These are phyloP conservation scores for Caryocar brasiliense DNA, from an alignment of 441 rosid genomes.

Conservation along the genomic window DNA sequence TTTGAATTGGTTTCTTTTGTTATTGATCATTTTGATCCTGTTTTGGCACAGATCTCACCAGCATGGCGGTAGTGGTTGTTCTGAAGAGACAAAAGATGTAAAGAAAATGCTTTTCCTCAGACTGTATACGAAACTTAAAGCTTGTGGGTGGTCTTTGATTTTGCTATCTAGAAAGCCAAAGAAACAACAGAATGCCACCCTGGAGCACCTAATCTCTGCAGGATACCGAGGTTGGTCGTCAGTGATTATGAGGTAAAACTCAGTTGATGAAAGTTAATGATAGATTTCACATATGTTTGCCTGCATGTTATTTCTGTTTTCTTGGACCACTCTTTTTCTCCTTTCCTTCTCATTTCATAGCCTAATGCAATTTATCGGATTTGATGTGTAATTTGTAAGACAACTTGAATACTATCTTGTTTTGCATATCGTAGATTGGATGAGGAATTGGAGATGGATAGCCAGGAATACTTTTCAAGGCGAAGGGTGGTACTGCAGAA, in stretches of 20 bases:
- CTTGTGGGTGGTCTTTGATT: constrained; percentile 51
- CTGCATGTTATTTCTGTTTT: no score
- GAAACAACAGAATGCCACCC: constrained; percentile 25
- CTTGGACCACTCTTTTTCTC: no score
- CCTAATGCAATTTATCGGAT: no score
- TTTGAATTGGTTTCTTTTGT: background rate
- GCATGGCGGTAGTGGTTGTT: constrained; percentile 18
- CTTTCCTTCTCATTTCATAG: no score
- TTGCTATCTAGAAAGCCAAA: constrained; percentile 47
- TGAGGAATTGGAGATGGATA: constrained; percentile 30
- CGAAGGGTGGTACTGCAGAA: constrained; percentile 22
- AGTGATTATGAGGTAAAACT: constrained; percentile 61
- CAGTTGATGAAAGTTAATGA: background rate
- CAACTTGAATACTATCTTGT: no score
- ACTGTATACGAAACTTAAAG: constrained; percentile 42
- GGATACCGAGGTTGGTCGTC: constrained; percentile 54
- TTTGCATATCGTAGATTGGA: constrained; percentile 57
- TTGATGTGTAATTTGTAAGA: no score
- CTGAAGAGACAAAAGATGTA: constrained; percentile 34
- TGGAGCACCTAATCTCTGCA: constrained; percentile 30
- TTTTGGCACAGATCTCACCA: constrained; percentile 24
- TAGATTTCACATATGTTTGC: no score
- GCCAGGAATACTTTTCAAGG: constrained; percentile 27
- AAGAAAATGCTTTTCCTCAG: constrained; percentile 25
- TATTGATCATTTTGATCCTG: background rate